Evolutionary conservation across 768 basidiomycete species (phyloP).

Genomic region (Arthromyces matolae): DNA sequence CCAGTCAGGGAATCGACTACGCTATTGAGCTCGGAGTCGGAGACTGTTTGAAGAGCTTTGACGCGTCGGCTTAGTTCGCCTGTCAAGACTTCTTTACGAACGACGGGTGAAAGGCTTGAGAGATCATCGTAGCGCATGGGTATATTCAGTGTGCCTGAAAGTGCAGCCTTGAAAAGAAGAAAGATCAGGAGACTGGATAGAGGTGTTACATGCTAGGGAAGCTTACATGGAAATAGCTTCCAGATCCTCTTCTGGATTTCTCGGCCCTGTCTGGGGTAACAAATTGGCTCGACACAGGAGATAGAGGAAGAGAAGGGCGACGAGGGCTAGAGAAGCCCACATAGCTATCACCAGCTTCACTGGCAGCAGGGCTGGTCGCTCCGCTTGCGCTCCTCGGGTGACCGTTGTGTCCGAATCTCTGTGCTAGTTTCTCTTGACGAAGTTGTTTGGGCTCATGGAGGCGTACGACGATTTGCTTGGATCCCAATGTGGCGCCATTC

Average conservation of each 20-base stretch:
- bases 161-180: conserved; percentile 56
- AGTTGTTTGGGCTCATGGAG: conserved; percentile 89
- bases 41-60: conserved; percentile 51
- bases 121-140: conserved; percentile 89
- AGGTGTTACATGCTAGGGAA: background rate
- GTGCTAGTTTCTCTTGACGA: conserved; percentile 85
- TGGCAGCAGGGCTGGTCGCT: conserved; percentile 79
- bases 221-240: conserved; percentile 81
- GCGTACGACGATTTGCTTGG: conserved; percentile 80
- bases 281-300: conserved; percentile 35
- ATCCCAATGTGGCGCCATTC: conserved; percentile 71
- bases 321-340: conserved; percentile 75
- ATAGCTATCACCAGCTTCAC: conserved; percentile 77
- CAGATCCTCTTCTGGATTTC: conserved; percentile 72
- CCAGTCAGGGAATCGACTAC: conserved; percentile 72
- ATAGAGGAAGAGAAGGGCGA: conserved; percentile 18
- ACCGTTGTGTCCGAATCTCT: conserved; percentile 75
- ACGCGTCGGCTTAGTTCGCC: conserved; percentile 79
- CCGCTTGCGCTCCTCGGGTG: conserved; percentile 81
- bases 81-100: conserved; percentile 80
- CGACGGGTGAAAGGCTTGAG: conserved; percentile 77
- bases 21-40: conserved; percentile 51
- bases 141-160: conserved; percentile 73
- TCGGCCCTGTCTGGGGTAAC: conserved; percentile 48
- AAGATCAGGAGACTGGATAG: background rate